Percentiles rank a stretch among this genome's conserved stretches.
Conservation (phyloP, 2,329 filamentous ascomycete species). For the Aspergillus arachidicola region DNA sequence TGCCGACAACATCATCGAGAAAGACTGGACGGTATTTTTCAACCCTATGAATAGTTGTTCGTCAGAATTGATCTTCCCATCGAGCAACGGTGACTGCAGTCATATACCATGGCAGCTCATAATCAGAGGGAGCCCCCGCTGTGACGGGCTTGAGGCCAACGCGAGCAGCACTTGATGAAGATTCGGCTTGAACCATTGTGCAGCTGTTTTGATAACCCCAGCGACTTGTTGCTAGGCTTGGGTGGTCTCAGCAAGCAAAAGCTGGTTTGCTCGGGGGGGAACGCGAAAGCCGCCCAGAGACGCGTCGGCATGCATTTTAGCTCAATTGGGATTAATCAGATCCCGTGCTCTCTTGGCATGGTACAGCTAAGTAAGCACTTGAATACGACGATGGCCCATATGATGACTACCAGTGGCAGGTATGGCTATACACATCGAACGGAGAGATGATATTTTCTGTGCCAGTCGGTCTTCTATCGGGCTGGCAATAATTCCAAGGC, state of each 20-base stretch:
- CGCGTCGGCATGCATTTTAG: constrained; percentile 27
- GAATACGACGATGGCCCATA: neutral
- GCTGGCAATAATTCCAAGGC: neutral
- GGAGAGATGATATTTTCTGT: neutral
- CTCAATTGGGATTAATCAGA: constrained; percentile 7
- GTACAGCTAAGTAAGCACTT: neutral
- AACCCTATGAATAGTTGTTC: constrained; percentile 65
- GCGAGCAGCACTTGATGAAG: constrained; percentile 46
- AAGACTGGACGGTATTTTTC: constrained; percentile 97
- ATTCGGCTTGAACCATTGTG: constrained; percentile 50
- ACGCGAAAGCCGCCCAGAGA: constrained; percentile 30
- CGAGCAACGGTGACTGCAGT: neutral
- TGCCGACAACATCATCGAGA: constrained; percentile 95
- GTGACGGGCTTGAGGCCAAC: constrained; percentile 45
- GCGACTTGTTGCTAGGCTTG: neutral
- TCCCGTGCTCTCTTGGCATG: neutral
- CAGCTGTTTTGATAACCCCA: neutral
- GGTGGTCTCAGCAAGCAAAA: neutral
- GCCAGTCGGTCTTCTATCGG: neutral
- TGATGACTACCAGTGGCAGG: neutral
- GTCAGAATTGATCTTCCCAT: constrained; percentile 15
- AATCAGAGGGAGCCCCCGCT: constrained; percentile 45
- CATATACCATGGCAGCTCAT: constrained; percentile 53
- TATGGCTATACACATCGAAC: neutral
- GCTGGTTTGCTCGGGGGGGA: constrained; percentile 10